Evolutionary conservation across 306 rosid species (phyloP).

Genomic region (Luffa aegyptiaca): DNA sequence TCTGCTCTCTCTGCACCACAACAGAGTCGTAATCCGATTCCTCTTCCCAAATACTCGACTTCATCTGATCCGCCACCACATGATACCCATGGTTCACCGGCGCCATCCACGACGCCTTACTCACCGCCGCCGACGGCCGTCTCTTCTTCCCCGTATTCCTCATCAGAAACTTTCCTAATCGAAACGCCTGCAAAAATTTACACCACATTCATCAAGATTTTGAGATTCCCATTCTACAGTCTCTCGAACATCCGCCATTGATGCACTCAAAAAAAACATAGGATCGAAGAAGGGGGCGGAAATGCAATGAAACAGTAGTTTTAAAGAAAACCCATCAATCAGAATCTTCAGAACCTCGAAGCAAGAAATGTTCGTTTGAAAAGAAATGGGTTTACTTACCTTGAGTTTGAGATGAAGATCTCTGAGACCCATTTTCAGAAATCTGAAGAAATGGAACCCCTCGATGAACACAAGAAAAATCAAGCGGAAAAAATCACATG

Average conservation of each 20-base stretch:
- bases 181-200: constrained; percentile 22
- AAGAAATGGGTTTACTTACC: constrained; percentile 23
- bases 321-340: neutral
- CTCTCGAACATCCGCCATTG: neutral
- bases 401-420: constrained; percentile 35
- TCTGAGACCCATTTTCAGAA: constrained; percentile 22
- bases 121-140: constrained; percentile 17
- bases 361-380: neutral
- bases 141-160: constrained; percentile 25
- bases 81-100: constrained; percentile 71
- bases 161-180: constrained; percentile 28
- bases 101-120: constrained; percentile 56
- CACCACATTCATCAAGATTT: neutral
- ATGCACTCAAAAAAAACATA: neutral
- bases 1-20: constrained; percentile 67
- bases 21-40: constrained; percentile 38
- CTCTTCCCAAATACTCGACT: constrained; percentile 20
- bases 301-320: neutral
- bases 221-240: neutral
- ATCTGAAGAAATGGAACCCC: neutral
- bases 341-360: neutral
- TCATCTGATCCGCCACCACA: constrained; percentile 20
- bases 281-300: neutral
- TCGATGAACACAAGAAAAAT: neutral
- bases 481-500: constrained; percentile 8